Conservation (phyloP, 148 eudicot species). For the Polygonum aviculare region DNA sequence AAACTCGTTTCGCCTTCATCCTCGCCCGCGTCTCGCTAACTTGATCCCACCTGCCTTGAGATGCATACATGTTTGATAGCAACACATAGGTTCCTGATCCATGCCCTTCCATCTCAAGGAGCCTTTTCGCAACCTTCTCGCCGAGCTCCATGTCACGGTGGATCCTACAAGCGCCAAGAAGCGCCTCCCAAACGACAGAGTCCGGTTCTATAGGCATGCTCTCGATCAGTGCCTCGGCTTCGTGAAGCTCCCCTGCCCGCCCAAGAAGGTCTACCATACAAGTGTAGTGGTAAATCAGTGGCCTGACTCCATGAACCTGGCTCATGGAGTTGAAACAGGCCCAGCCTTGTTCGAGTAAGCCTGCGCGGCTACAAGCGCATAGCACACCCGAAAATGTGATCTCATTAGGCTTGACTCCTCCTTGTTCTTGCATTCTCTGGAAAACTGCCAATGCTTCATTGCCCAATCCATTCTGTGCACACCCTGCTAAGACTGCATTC, state of each 20-base stretch:
- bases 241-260: conserved; percentile 25
- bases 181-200: conserved; percentile 33
- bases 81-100: conserved; percentile 29
- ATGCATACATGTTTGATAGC: conserved; percentile 31
- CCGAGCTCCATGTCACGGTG: conserved; percentile 24
- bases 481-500: conserved; percentile 42
- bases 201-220: conserved; percentile 32
- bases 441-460: conserved; percentile 24
- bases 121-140: conserved; percentile 26
- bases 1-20: conserved; percentile 22
- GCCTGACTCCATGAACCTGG: conserved; percentile 22
- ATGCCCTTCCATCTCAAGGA: conserved; percentile 17
- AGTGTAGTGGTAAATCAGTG: conserved; percentile 30
- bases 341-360: conserved; percentile 23
- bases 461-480: conserved; percentile 37
- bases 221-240: conserved; percentile 31
- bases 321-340: conserved; percentile 24
- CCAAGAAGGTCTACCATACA: conserved; percentile 42
- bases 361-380: conserved; percentile 40
- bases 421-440: conserved; percentile 26
- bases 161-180: conserved; percentile 35
- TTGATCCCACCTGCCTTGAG: conserved; percentile 30
- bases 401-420: conserved; percentile 26
- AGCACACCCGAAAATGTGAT: conserved; percentile 36
- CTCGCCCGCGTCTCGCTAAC: conserved; percentile 24